Evolutionary conservation across 2,329 filamentous ascomycete genomes (phyloP).

Genomic region (Lachnellula occidentalis): DNA sequence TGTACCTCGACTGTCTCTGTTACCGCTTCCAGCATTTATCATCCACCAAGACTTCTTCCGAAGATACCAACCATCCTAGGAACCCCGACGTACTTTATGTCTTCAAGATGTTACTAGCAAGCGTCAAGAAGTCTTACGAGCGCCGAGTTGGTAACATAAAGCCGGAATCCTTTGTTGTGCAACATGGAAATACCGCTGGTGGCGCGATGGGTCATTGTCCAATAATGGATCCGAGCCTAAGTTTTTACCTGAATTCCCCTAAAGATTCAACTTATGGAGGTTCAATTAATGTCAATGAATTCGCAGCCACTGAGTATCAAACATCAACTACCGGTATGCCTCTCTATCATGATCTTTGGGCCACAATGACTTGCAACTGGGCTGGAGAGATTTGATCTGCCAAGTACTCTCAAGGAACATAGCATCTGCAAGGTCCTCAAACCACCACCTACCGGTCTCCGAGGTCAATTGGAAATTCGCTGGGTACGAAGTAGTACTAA

Average conservation of each 20-base stretch:
- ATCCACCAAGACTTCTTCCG: background rate
- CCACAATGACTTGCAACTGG: conserved; percentile 28
- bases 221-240: conserved; percentile 18
- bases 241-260: conserved; percentile 9
- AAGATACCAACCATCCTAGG: conserved; percentile 2
- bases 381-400: conserved; percentile 11
- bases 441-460: background rate
- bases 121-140: conserved; percentile 24
- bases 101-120: conserved; percentile 21
- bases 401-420: background rate
- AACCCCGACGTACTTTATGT: conserved; percentile 21
- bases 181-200: conserved; percentile 5
- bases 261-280: conserved; percentile 8
- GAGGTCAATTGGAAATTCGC: too few species aligned
- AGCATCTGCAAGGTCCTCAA: background rate
- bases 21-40: conserved; percentile 22
- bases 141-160: conserved; percentile 16
- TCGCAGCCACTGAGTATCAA: background rate
- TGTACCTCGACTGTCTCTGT: conserved; percentile 28
- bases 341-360: conserved; percentile 26
- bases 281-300: conserved; percentile 2
- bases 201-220: conserved; percentile 20
- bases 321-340: background rate
- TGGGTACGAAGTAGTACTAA: background rate
- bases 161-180: conserved; percentile 10